Evolutionary conservation across 805 yeast genomes (phyloP), one percentile per base, ranked within the genome.

Genomic region (Saturnispora diversa): DNA sequence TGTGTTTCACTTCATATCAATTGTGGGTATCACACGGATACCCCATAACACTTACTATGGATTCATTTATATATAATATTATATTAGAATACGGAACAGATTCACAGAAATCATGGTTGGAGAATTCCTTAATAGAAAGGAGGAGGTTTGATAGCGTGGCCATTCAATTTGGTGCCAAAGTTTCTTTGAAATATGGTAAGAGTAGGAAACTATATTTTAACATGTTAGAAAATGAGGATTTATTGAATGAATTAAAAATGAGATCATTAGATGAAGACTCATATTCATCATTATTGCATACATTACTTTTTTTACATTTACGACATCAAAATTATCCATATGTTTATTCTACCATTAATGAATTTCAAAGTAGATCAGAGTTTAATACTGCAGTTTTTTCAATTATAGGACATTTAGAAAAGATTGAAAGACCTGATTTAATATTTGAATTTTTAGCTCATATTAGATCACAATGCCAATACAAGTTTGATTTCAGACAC

Each of bases 391-490:
- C 40, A n/a, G 37, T 28, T 24, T 47, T 42, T 40, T 45, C 38
- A n/a, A 35, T 58, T 2, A 21, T 52, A 2, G 40, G 44, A 16
- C 44, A 49, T 44, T 25, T 55, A 11, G 50, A 42, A 15, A 35
- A 36, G 10, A 35, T 45, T 15, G 37, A 43, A 13, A 45, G 48
- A 12, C 54, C 61, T 2, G 53, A 52, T 6, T 29, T 50, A 3
- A 43, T 54, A 19, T 44, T 50, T 11, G 26, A 37, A 12, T 37
- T 58, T 12, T 35, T 56, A 45, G 22, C 49, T 39, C 44, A 53
- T 59, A 17, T 59, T 54, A 41, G 58, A 52, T n/a, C 51, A 49
- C 50, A 58, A 13, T 27, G 43, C 5, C 46, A 44, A 3, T 39
- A 50, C n/a, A 35, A 30, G 19, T 43, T 52, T 24, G 43, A 49